Base-by-base conservation (phyloP, 1,139 yeast species). In the Pichia sp. region DNA sequence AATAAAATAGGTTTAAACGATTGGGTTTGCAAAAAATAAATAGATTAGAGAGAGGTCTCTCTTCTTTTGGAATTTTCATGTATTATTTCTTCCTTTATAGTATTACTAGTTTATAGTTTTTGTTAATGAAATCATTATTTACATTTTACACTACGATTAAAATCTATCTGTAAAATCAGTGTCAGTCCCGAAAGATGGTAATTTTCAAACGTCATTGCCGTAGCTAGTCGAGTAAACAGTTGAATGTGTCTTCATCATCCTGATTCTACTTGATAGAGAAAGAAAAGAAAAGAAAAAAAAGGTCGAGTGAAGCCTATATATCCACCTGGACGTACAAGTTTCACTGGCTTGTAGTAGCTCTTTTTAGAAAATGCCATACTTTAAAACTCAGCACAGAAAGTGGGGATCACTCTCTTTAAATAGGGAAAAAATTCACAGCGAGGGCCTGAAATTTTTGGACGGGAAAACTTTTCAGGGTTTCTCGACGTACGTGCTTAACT, bases 161-260 rank as follows among this genome's bases (percentile, higher is more conserved):
- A 8, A 24, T 24, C 7, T 24, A 24, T 24, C 7, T 24, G 27
- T 24, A 15, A 38, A 30, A 30, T 11, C 41, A 36, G 6, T 44
- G 51, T 55, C 58, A 55, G 58, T 47, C 58, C 96, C 96, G 97
- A 90, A 90, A 90, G 97, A 90, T 90, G 97, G 97, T 84, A 85
- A 85, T 45, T 39, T 72, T 81, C 83, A 71, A 91, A 88, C 96
- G 83, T 71, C 96, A 90, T 84, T 65, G 96, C 89, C 79, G 67
- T 61, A 70, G 88, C 95, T 85, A 85, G 95, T 81, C 88, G 79
- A 77, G 14, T 28, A 70, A 67, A 67, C 51, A 45, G 41, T 42
- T 47, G 42, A 46, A 42, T 51, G 53, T 46, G 32, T 53, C 50
- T 53, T 55, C 57, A 55, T 55, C 58, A 55, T 42, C 48, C 46